These are phyloP conservation scores for Phalaenopsis aphrodite DNA, from an alignment of 106 monocot genomes.

Conservation along the genomic window DNA sequence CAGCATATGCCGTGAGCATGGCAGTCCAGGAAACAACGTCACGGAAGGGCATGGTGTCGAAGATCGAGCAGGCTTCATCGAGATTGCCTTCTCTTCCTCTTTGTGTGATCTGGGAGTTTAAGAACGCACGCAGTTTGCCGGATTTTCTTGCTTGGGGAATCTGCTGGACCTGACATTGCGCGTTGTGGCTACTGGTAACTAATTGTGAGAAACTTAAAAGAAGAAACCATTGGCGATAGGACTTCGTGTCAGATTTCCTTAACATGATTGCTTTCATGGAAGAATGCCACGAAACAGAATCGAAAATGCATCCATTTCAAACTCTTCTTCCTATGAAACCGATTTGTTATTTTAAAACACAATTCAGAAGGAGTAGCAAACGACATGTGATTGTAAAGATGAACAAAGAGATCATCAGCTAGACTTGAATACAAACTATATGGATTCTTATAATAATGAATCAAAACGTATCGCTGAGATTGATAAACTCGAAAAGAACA, in stretches of 20 bases:
- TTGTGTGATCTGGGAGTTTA: slow-evolving; percentile 31
- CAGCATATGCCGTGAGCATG: slow-evolving; percentile 46
- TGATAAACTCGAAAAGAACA: too few species aligned
- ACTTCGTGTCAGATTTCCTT: background rate
- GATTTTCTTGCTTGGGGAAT: background rate
- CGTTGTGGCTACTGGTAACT: background rate
- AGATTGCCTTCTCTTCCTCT: slow-evolving; percentile 25
- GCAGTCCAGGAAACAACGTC: slow-evolving; percentile 79
- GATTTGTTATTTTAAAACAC: too few species aligned
- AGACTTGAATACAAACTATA: too few species aligned
- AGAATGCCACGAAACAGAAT: background rate
- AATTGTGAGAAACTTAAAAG: background rate
- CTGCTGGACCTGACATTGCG: background rate
- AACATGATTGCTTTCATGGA: background rate
- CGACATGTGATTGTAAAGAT: too few species aligned
- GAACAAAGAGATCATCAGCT: too few species aligned
- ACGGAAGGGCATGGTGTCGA: slow-evolving; percentile 39
- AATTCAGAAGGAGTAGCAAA: too few species aligned
- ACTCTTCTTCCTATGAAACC: too few species aligned
- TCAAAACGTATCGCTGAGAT: too few species aligned
- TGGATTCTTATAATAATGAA: too few species aligned
- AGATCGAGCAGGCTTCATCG: slow-evolving; percentile 23
- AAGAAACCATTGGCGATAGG: background rate
- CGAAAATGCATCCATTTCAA: too few species aligned
- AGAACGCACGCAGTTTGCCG: slow-evolving; percentile 9